Percentiles rank a stretch among this genome's conserved stretches.
phyloP scores from a whole-genome alignment of 306 rosid genomes.

The Prunus persica region Prunus_persica_NCBIv2 NC_034013.1:14930501-14931000 shows the following conservation, averaged over 20 bases:
- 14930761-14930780: conserved; percentile 40
- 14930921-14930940: conserved; percentile 46
- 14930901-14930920: conserved; percentile 20
- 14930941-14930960: conserved; percentile 43
- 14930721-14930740: conserved; percentile 55
- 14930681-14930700: conserved; percentile 60
- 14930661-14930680: conserved; percentile 55
- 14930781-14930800: conserved; percentile 47
- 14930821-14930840: conserved; percentile 50
- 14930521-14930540: conserved; percentile 55
- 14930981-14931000: conserved; percentile 54
- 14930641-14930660: conserved; percentile 38
- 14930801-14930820: conserved; percentile 48
- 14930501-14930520: conserved; percentile 51
- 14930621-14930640: conserved; percentile 28
- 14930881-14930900: conserved; percentile 46
- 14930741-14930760: conserved; percentile 48
- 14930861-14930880: conserved; percentile 64
- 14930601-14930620: conserved; percentile 29
- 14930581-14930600: conserved; percentile 46
- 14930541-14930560: conserved; percentile 38
- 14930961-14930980: conserved; percentile 63
- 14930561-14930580: conserved; percentile 40
- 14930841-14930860: conserved; percentile 57
- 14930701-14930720: conserved; percentile 45